A percentile compares a stretch with the other conserved stretches of the same genome.
Conservation (phyloP, 1,284 basidiomycete species). For the Wolfiporia cocos region DNA sequence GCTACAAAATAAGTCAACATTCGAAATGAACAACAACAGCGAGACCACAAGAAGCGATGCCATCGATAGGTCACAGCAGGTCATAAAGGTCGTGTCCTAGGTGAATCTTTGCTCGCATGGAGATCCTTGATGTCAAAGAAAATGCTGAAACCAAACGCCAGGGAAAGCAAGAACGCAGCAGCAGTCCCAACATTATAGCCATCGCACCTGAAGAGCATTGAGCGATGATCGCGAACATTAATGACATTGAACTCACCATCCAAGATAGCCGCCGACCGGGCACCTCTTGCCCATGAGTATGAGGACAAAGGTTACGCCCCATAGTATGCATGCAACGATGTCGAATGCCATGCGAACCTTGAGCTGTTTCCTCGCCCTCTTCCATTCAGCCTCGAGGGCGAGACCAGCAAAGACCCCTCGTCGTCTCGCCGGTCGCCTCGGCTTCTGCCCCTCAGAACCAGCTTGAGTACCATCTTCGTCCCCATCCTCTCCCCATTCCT, state of each 20-base stretch:
- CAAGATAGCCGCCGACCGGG: conserved; percentile 51
- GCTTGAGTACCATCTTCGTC: conserved; percentile 16
- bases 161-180: conserved; percentile 46
- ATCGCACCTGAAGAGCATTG: conserved; percentile 62
- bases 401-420: conserved; percentile 52
- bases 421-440: conserved; percentile 28
- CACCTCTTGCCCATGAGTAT: conserved; percentile 57
- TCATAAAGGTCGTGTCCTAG: conserved; percentile 22
- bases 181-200: conserved; percentile 63
- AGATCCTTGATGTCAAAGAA: conserved; percentile 67
- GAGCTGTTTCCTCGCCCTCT: conserved; percentile 42
- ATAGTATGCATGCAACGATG: conserved; percentile 40
- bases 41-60: too few relatives aligned
- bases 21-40: too few relatives aligned
- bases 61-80: not conserved
- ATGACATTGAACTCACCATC: conserved; percentile 44
- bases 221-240: too few relatives aligned
- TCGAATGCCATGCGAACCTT: conserved; percentile 50
- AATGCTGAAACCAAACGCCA: conserved; percentile 47
- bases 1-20: too few relatives aligned
- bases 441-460: conserved; percentile 20
- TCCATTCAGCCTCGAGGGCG: conserved; percentile 61
- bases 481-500: conserved; percentile 30
- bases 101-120: conserved; percentile 44
- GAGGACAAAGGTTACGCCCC: conserved; percentile 54